A percentile compares a stretch with the other conserved stretches of the same genome.
These are phyloP conservation scores for Sisymbrium irio DNA, from an alignment of 345 rosid species.

Conservation along the genomic window DNA sequence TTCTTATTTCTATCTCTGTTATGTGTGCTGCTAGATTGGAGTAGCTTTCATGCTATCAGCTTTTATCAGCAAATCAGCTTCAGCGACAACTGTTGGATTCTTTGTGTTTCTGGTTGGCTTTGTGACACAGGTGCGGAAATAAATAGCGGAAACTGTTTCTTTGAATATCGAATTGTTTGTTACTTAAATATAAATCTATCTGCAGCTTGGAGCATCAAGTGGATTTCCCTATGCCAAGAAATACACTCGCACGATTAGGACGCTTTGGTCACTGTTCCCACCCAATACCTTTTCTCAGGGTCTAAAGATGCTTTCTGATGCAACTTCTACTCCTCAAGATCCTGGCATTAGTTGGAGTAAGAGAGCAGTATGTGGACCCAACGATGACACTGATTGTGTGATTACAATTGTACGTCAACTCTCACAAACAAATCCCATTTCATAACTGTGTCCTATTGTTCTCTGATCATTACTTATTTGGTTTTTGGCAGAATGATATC, in stretches of 20 bases:
- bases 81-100: slow-evolving; percentile 78
- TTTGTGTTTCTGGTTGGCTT: slow-evolving; percentile 71
- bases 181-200: slow-evolving; percentile 17
- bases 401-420: slow-evolving; percentile 63
- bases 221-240: slow-evolving; percentile 61
- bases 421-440: slow-evolving; percentile 3
- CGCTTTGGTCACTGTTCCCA: slow-evolving; percentile 80
- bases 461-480: slow-evolving; percentile 10
- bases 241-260: slow-evolving; percentile 30
- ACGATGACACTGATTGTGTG: slow-evolving; percentile 49
- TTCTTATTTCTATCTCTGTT: neutral
- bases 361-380: slow-evolving; percentile 53
- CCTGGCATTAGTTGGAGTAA: slow-evolving; percentile 81
- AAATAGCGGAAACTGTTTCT: slow-evolving; percentile 2
- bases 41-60: slow-evolving; percentile 83
- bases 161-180: neutral
- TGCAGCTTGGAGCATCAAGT: slow-evolving; percentile 55
- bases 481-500: slow-evolving; percentile 64
- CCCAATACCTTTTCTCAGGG: slow-evolving; percentile 85
- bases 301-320: slow-evolving; percentile 52
- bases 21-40: slow-evolving; percentile 54
- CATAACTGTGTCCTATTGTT: neutral
- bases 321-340: slow-evolving; percentile 67
- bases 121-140: slow-evolving; percentile 64
- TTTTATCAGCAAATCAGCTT: slow-evolving; percentile 75